Conservation (phyloP, 2,329 filamentous ascomycete genomes). For the Colletotrichum sp. region DNA sequence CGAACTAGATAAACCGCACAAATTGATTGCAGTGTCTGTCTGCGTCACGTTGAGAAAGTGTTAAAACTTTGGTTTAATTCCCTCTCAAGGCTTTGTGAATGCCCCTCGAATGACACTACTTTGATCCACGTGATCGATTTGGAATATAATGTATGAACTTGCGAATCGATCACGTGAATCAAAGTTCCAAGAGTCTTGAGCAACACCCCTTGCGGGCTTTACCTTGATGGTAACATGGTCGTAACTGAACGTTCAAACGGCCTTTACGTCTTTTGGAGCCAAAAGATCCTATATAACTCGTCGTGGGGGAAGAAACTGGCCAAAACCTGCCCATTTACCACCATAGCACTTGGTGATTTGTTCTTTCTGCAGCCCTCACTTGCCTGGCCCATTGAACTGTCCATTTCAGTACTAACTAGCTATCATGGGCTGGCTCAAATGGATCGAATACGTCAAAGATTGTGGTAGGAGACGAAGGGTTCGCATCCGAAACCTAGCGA, state of each 20-base stretch:
- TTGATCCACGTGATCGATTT: too few relatives aligned
- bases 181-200: neutral
- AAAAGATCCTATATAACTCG: neutral
- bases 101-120: neutral
- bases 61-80: neutral
- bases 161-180: neutral
- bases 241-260: rapidly evolving
- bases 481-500: neutral
- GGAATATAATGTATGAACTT: neutral
- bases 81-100: neutral
- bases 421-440: neutral
- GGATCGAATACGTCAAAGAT: rapidly evolving
- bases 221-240: neutral
- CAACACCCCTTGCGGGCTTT: neutral
- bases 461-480: rapidly evolving
- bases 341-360: neutral
- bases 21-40: neutral
- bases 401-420: rapidly evolving
- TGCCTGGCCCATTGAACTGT: neutral
- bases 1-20: neutral
- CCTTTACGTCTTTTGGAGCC: neutral
- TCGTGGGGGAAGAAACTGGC: neutral
- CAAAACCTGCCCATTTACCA: neutral
- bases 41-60: neutral
- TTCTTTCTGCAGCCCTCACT: rapidly evolving